Percentiles rank a stretch among this genome's conserved stretches.
Evolutionary conservation across 495 filamentous ascomycete species (phyloP).

Genomic region (Penicillium turbatum): DNA sequence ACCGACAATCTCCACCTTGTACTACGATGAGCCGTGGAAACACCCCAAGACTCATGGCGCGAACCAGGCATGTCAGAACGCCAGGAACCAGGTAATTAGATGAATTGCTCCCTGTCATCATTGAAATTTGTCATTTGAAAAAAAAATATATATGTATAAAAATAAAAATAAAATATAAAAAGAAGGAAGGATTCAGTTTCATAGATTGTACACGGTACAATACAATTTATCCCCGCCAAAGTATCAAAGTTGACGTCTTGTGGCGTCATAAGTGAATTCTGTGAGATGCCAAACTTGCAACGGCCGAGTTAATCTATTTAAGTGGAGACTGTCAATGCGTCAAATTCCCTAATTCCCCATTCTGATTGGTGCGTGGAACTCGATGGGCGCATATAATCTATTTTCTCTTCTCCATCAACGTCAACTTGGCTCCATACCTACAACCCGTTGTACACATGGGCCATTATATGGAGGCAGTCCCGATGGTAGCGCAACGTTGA

Average conservation of each 20-base stretch:
- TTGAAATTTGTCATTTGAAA: not conserved
- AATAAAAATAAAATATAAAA: too few relatives aligned
- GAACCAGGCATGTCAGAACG: conserved; percentile 10
- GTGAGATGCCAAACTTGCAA: conserved; percentile 2
- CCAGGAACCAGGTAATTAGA: conserved; percentile 3
- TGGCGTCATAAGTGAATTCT: conserved; percentile 14
- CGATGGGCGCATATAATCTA: not conserved
- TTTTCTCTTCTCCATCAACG: conserved; percentile 3
- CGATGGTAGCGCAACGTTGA: not conserved
- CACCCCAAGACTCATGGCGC: conserved; percentile 8
- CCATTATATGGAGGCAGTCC: not conserved
- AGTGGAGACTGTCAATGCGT: conserved; percentile 14
- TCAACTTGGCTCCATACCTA: not conserved
- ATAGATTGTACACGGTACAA: too few relatives aligned
- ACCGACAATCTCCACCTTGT: not conserved
- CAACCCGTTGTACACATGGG: too few relatives aligned
- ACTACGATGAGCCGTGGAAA: conserved; percentile 18
- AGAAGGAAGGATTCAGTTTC: too few relatives aligned
- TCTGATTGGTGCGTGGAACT: conserved; percentile 15
- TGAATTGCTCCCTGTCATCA: not conserved
- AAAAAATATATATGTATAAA: too few relatives aligned
- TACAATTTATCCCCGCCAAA: not conserved
- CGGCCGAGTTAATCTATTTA: conserved; percentile 25
- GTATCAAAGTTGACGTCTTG: conserved; percentile 12
- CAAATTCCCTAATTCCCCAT: conserved; percentile 5